A percentile compares a stretch with the other conserved stretches of the same genome.
Conservation (phyloP, 768 basidiomycete species). For the Auriscalpium microsporum region DNA sequence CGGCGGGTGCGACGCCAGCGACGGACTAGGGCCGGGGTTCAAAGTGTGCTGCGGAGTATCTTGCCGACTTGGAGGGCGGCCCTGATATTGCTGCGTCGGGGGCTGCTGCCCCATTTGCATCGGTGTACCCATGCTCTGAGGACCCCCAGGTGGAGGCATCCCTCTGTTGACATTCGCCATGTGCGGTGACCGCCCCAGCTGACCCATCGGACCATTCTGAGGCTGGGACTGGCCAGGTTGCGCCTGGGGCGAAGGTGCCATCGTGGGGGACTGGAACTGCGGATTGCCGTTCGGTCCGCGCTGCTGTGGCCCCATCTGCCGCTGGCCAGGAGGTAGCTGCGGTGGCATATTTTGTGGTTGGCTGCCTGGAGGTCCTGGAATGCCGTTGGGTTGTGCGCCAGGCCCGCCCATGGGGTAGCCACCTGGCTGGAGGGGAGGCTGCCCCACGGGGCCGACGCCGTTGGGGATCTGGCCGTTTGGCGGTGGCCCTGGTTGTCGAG, state of each 20-base stretch:
- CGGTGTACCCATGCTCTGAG: slow-evolving; percentile 28
- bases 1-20: slow-evolving; percentile 39
- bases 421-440: slow-evolving; percentile 9
- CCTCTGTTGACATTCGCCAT: slow-evolving; percentile 31
- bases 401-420: slow-evolving; percentile 10
- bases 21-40: slow-evolving; percentile 50
- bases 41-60: slow-evolving; percentile 28
- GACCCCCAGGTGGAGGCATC: slow-evolving; percentile 44
- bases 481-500: slow-evolving; percentile 15
- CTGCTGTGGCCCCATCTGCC: slow-evolving; percentile 28
- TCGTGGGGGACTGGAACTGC: slow-evolving; percentile 58
- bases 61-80: slow-evolving; percentile 54
- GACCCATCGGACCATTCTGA: slow-evolving; percentile 33
- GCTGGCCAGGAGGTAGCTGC: slow-evolving; percentile 20
- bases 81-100: slow-evolving; percentile 36
- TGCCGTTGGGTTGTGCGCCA: slow-evolving; percentile 22
- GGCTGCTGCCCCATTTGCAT: slow-evolving; percentile 29
- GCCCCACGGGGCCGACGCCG: slow-evolving; percentile 21
- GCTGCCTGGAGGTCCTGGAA: slow-evolving; percentile 2
- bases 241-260: slow-evolving; percentile 53
- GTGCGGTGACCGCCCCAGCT: slow-evolving; percentile 46
- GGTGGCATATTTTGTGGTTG: slow-evolving; percentile 1
- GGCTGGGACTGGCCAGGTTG: slow-evolving; percentile 26
- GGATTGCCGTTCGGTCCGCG: slow-evolving; percentile 36
- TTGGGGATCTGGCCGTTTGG: slow-evolving; percentile 22